Conservation (phyloP, 2,329 filamentous ascomycete genomes). For the Dactylellina drechsleri region DNA sequence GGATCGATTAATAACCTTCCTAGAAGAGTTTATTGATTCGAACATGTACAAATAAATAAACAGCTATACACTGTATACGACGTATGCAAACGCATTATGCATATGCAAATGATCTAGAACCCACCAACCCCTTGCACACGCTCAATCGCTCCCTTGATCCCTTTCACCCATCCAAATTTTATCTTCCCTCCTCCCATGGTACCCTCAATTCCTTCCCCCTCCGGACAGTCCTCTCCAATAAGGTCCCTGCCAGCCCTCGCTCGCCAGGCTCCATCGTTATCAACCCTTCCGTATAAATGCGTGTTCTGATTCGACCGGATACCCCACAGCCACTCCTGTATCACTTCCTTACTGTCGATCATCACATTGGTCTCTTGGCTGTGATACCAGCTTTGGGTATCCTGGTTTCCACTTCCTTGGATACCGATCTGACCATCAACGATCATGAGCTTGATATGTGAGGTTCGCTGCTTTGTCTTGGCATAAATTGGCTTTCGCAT, state of each 20-base stretch:
- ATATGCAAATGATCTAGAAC: constrained; percentile 62
- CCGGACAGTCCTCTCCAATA: constrained; percentile 66
- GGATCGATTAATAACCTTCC: no score
- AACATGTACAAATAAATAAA: not conserved
- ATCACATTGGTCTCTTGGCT: constrained; percentile 81
- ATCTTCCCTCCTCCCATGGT: constrained; percentile 37
- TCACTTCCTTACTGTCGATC: constrained; percentile 73
- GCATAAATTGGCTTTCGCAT: constrained; percentile 75
- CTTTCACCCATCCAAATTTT: constrained; percentile 69
- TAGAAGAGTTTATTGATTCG: not conserved
- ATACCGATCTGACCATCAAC: constrained; percentile 75
- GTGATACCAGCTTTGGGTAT: constrained; percentile 83
- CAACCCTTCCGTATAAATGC: constrained; percentile 68
- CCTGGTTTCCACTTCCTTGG: constrained; percentile 80
- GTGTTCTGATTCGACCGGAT: constrained; percentile 76
- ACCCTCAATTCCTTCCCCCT: constrained; percentile 60
- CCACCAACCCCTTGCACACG: constrained; percentile 69
- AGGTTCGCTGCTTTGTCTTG: constrained; percentile 72
- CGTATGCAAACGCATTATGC: no score
- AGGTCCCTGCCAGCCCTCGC: constrained; percentile 66
- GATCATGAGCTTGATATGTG: constrained; percentile 79
- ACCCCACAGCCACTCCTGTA: constrained; percentile 71
- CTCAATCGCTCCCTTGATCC: constrained; percentile 69
- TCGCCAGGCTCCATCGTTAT: constrained; percentile 71
- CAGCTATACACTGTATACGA: no score